These are phyloP conservation scores for Trichomonas vaginalis DNA, from an alignment of 208 protist genomes.

Conservation along the genomic window DNA sequence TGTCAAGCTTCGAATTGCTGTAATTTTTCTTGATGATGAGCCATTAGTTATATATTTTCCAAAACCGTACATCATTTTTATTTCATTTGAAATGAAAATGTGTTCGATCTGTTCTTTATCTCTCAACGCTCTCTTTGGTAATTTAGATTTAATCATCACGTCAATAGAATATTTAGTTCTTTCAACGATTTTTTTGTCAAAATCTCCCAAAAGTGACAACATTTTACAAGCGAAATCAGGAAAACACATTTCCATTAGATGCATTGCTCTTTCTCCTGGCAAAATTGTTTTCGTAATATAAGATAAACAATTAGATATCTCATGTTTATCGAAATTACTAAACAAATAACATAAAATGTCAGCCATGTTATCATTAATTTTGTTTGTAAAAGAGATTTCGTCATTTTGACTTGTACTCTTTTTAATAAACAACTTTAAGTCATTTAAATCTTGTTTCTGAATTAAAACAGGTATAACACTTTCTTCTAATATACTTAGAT, in stretches of 20 bases:
- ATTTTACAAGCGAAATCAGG: background rate
- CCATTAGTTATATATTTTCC: background rate
- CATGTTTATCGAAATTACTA: background rate
- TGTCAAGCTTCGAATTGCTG: background rate
- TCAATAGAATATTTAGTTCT: background rate
- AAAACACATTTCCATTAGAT: background rate
- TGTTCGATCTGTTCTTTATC: background rate
- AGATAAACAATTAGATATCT: background rate
- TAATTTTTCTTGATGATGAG: background rate
- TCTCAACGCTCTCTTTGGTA: too few relatives aligned
- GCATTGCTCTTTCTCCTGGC: background rate
- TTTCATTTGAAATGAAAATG: background rate
- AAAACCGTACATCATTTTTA: background rate
- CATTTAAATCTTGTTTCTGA: background rate
- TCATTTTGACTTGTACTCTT: background rate
- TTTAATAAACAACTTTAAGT: background rate
- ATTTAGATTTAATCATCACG: background rate
- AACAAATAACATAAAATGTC: background rate
- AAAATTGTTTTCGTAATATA: background rate
- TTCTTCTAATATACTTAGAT: background rate
- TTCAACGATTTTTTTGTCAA: background rate
- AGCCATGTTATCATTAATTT: background rate
- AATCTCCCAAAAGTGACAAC: background rate
- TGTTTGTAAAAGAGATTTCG: background rate
- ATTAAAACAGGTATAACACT: background rate